Evolutionary conservation across 176 grass and related monocot genomes (phyloP).

Genomic region (Juncus effusus): DNA sequence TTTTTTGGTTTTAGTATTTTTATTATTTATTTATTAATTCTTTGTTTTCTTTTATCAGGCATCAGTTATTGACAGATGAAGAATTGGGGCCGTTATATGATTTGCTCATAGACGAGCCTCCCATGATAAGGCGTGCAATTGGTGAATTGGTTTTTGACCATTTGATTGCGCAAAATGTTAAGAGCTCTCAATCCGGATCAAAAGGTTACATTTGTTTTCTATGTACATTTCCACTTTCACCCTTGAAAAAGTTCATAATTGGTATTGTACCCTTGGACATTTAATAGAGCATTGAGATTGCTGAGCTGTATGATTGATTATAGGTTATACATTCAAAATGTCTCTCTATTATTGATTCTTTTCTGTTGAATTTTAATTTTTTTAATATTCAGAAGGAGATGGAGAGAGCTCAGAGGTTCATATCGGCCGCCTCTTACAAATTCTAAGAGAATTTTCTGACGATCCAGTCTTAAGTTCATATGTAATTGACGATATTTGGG

Average conservation of each 20-base stretch:
- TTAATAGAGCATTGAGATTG: too few relatives aligned
- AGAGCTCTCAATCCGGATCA: constrained; percentile 59
- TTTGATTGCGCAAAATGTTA: constrained; percentile 89
- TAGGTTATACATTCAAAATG: constrained; percentile 9
- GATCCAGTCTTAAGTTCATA: constrained; percentile 90
- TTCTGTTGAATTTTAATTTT: constrained; percentile 15
- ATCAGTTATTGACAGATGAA: constrained; percentile 93
- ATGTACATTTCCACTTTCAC: too few relatives aligned
- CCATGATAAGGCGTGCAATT: constrained; percentile 93
- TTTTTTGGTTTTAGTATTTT: too few relatives aligned
- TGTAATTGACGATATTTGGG: constrained; percentile 99
- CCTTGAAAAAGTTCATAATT: too few relatives aligned
- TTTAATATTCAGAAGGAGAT: constrained; percentile 54
- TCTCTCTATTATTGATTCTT: constrained; percentile 15
- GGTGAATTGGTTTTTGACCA: constrained; percentile 99
- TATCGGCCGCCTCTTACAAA: constrained; percentile 87
- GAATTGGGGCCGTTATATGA: constrained; percentile 93
- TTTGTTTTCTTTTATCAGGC: constrained; percentile 47
- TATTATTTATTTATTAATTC: not conserved
- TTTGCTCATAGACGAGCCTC: constrained; percentile 98
- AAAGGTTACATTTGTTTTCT: constrained; percentile 40
- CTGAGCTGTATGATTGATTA: too few relatives aligned
- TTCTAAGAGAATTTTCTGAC: constrained; percentile 90
- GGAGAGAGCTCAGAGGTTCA: constrained; percentile 83
- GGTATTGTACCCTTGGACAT: too few relatives aligned